A percentile compares a stretch with the other conserved stretches of the same genome.
Conservation (phyloP, 345 rosid genomes). For the Microthlaspi erraticum region DNA sequence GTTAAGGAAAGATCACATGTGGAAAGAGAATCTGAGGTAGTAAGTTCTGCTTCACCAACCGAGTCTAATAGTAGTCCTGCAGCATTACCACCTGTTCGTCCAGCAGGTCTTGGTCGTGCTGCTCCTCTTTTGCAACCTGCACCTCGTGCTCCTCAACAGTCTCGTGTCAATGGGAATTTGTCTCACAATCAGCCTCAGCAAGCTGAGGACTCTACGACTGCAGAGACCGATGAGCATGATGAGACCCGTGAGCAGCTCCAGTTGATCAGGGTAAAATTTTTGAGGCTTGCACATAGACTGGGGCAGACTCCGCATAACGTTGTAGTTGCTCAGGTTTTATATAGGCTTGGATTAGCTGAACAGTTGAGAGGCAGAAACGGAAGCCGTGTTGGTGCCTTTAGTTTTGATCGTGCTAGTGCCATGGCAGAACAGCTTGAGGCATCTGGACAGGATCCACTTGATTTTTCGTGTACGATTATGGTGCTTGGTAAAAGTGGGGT, state of each 20-base stretch:
- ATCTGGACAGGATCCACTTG: constrained; percentile 91
- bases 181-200: constrained; percentile 71
- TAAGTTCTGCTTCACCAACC: constrained; percentile 47
- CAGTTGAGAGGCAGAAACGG: constrained; percentile 97
- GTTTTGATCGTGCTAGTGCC: constrained; percentile 99
- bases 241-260: constrained; percentile 98
- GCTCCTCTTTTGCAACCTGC: constrained; percentile 85
- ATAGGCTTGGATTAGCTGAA: constrained; percentile 96
- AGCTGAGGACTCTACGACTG: constrained; percentile 66
- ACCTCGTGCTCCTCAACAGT: constrained; percentile 69
- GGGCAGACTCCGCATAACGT: constrained; percentile 99
- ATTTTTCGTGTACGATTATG: constrained; percentile 99
- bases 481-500: constrained; percentile 98
- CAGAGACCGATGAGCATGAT: constrained; percentile 80
- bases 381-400: constrained; percentile 98
- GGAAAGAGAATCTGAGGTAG: constrained; percentile 43
- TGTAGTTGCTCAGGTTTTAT: constrained; percentile 98
- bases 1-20: constrained; percentile 36
- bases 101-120: constrained; percentile 93
- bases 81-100: constrained; percentile 54
- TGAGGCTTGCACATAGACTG: constrained; percentile 95
- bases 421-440: constrained; percentile 99
- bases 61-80: constrained; percentile 49
- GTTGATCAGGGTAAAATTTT: constrained; percentile 95
- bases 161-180: constrained; percentile 74